Base-by-base conservation (phyloP, 345 rosid genomes). In the Eucalyptus camaldulensis region DNA sequence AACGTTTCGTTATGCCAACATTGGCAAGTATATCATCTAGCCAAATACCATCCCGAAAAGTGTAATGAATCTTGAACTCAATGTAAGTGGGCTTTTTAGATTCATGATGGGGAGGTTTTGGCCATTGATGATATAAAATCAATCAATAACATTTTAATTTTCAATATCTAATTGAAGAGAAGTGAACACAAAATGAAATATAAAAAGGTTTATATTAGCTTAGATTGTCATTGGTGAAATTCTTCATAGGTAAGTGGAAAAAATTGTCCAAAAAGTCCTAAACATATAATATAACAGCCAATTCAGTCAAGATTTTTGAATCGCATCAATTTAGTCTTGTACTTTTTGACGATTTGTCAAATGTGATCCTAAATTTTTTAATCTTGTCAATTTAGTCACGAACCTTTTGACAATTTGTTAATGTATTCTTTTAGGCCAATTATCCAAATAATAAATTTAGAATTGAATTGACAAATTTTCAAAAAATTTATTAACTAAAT, bases 231-330 rank as follows among this genome's bases (percentile, higher is more conserved):
- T 29, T 3, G 19, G 3, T 11, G 72, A 65, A 10, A 37, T 27
- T 65, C 33, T 65, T 62, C 72, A 1, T 5, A 5, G 67, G 67
- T 27, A 27, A 5, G 69, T 27, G 31, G 29, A 1, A 22, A 22
- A 56, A 56, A 22, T 8, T 56, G 5, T 22, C 27, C 29, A 56
- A 24, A 56, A 22, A 56, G 3, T 22, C 27, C 12, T 56, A 56
- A 8, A 56, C 13, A 19, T 53, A 0, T 56, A 56, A 24, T 9
- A 56, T 56, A 56, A 3, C 2, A 0, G 3, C 2, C 27, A 9
- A 56, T 56, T 56, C 6, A 24, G 0, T 56, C 27, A 13, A 56
- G 2, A 56, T 3, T 25, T 56, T 56, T 56, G 0, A 22, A 22
- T 56, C 3, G 6, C 29, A 1, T 56, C 62, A 56, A 56, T 56